Percentiles rank a stretch among this genome's conserved stretches.
Conservation (phyloP, 805 yeast species). For the Metschnikowia santaceciliae region DNA sequence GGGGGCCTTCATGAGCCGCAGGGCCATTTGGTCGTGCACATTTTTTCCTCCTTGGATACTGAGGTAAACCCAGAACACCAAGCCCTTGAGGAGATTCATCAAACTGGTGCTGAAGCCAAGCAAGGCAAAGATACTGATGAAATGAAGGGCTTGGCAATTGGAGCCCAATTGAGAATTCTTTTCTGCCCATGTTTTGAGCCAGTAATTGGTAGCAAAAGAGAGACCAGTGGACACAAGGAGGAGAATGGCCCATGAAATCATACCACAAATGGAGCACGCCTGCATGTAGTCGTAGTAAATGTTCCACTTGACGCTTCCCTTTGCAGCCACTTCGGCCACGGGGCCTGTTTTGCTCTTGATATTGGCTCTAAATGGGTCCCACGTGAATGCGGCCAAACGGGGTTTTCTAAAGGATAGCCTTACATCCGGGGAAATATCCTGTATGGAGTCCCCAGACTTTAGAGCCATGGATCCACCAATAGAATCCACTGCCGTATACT, state of each 20-base stretch:
- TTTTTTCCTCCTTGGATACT: slow-evolving; percentile 53
- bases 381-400: slow-evolving; percentile 33
- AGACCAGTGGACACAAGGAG: slow-evolving; percentile 28
- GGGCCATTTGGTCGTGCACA: slow-evolving; percentile 56
- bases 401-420: slow-evolving; percentile 1
- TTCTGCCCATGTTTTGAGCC: slow-evolving; percentile 72
- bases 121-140: slow-evolving; percentile 50
- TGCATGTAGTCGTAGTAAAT: slow-evolving; percentile 53
- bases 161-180: slow-evolving; percentile 35
- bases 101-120: slow-evolving; percentile 53
- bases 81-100: slow-evolving; percentile 42
- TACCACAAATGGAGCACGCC: slow-evolving; percentile 56
- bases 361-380: slow-evolving; percentile 33
- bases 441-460: too few relatives aligned
- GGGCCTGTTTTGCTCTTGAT: slow-evolving; percentile 13
- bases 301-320: slow-evolving; percentile 54
- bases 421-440: too few relatives aligned
- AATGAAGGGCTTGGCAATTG: slow-evolving; percentile 42
- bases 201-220: slow-evolving; percentile 49
- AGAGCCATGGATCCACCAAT: too few relatives aligned
- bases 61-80: slow-evolving; percentile 49
- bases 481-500: too few relatives aligned
- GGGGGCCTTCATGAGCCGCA: slow-evolving; percentile 52
- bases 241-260: slow-evolving; percentile 31
- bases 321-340: slow-evolving; percentile 40